A percentile compares a stretch with the other conserved stretches of the same genome.
Conservation (phyloP, 2,329 filamentous ascomycete species). For the Hypoxylon sp. region DNA sequence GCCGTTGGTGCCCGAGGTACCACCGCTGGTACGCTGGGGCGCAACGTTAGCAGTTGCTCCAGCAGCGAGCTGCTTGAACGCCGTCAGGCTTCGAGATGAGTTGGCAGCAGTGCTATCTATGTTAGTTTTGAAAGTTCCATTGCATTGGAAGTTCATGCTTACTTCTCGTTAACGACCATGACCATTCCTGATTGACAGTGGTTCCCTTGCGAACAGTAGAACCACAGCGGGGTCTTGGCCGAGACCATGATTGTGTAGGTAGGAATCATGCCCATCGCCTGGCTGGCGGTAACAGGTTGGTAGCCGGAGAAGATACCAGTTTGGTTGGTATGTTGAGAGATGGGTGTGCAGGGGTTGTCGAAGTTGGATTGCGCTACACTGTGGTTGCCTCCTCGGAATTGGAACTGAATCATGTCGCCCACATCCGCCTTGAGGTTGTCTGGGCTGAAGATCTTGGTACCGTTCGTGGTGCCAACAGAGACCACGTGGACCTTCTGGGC, state of each 20-base stretch:
- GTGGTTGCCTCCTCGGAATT: slow-evolving; percentile 79
- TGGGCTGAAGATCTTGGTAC: slow-evolving; percentile 74
- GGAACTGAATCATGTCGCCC: slow-evolving; percentile 77
- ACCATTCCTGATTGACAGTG: slow-evolving; percentile 84
- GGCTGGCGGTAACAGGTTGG: slow-evolving; percentile 72
- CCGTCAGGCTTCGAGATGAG: slow-evolving; percentile 65
- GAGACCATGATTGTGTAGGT: slow-evolving; percentile 81
- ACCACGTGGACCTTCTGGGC: slow-evolving; percentile 71
- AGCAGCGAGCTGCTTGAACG: slow-evolving; percentile 63
- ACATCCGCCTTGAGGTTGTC: slow-evolving; percentile 73
- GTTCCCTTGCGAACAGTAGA: slow-evolving; percentile 81
- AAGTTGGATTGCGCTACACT: slow-evolving; percentile 85
- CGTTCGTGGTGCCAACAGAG: slow-evolving; percentile 71
- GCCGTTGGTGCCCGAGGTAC: slow-evolving; percentile 51
- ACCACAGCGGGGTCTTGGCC: slow-evolving; percentile 79
- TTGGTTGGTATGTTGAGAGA: slow-evolving; percentile 66
- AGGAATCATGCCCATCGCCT: slow-evolving; percentile 67
- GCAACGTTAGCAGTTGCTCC: slow-evolving; percentile 54
- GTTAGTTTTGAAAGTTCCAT: slow-evolving; percentile 24
- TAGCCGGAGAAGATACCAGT: slow-evolving; percentile 77
- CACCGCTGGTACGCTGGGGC: slow-evolving; percentile 45
- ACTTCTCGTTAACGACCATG: slow-evolving; percentile 83
- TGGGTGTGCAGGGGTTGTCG: slow-evolving; percentile 77
- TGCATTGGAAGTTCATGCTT: slow-evolving; percentile 53
- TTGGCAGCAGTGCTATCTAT: slow-evolving; percentile 64